Conservation (phyloP, 1,284 basidiomycete genomes). For the Ceraceosorus guamensis region DNA sequence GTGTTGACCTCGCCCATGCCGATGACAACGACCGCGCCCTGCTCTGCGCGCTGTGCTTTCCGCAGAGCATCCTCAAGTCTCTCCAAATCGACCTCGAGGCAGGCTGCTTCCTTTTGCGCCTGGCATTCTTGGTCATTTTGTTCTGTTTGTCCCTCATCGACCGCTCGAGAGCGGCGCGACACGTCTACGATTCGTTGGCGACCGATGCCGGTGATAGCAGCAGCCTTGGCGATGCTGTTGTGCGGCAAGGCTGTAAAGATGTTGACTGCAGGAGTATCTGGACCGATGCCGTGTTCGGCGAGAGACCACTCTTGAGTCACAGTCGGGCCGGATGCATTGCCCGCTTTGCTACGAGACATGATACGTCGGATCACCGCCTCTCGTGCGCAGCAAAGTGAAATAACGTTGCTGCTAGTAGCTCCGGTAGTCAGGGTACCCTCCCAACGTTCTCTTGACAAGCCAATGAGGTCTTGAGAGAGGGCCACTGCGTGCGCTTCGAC, state of each 20-base stretch:
- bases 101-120: neutral
- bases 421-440: conserved; percentile 54
- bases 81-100: conserved; percentile 49
- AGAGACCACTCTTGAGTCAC: conserved; percentile 46
- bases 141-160: conserved; percentile 4
- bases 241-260: conserved; percentile 53
- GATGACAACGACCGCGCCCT: conserved; percentile 50
- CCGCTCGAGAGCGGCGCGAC: too few relatives aligned
- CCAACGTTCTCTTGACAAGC: conserved; percentile 46
- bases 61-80: conserved; percentile 46
- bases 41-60: conserved; percentile 29
- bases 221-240: conserved; percentile 53
- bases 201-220: conserved; percentile 53
- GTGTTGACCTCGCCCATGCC: conserved; percentile 56
- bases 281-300: conserved; percentile 40
- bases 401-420: conserved; percentile 54
- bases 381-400: conserved; percentile 50
- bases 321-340: conserved; percentile 2
- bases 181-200: conserved; percentile 50
- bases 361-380: conserved; percentile 16
- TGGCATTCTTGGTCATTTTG: neutral
- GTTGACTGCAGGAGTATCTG: conserved; percentile 49
- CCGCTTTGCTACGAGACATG: conserved; percentile 17
- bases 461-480: conserved; percentile 52
- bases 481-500: conserved; percentile 51